phyloP scores from a whole-genome alignment of 805 yeast species.

The Saturnispora quitensis region DNA sequence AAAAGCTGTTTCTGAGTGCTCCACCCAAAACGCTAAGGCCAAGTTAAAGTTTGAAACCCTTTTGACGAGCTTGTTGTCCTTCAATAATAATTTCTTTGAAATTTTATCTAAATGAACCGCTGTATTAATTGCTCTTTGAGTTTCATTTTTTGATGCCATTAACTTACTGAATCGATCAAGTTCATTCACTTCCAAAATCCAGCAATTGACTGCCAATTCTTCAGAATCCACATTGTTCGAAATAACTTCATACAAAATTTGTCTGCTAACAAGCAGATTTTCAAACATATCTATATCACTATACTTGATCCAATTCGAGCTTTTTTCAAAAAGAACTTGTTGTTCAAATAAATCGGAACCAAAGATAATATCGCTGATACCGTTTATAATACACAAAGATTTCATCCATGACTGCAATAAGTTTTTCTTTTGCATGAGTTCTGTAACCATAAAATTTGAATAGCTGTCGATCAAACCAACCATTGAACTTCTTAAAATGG shows the following conservation, averaged over 20 bases:
- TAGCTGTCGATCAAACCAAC: neutral
- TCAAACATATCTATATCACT: constrained; percentile 33
- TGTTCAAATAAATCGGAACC: constrained; percentile 8
- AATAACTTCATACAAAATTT: constrained; percentile 27
- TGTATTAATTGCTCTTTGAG: constrained; percentile 44
- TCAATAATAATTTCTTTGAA: constrained; percentile 14
- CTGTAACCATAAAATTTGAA: neutral
- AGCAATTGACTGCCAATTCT: constrained; percentile 5
- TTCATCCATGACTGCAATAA: constrained; percentile 23
- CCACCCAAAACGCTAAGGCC: constrained; percentile 59
- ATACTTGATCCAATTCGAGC: constrained; percentile 31
- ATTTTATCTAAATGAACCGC: constrained; percentile 37
- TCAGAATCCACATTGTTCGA: neutral
- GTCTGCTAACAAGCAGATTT: constrained; percentile 35
- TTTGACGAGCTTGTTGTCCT: constrained; percentile 7
- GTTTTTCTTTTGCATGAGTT: neutral
- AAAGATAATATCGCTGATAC: constrained; percentile 15
- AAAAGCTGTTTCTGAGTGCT: constrained; percentile 40
- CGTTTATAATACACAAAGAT: constrained; percentile 25
- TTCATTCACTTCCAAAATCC: constrained; percentile 29
- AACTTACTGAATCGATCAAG: constrained; percentile 33
- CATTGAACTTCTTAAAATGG: constrained; percentile 16
- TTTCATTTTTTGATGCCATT: constrained; percentile 30
- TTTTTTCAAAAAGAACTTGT: constrained; percentile 12
- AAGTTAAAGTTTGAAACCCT: constrained; percentile 35